phyloP scores from a whole-genome alignment of 129 eudicot genomes.

The Lonicera japonica region DNA sequence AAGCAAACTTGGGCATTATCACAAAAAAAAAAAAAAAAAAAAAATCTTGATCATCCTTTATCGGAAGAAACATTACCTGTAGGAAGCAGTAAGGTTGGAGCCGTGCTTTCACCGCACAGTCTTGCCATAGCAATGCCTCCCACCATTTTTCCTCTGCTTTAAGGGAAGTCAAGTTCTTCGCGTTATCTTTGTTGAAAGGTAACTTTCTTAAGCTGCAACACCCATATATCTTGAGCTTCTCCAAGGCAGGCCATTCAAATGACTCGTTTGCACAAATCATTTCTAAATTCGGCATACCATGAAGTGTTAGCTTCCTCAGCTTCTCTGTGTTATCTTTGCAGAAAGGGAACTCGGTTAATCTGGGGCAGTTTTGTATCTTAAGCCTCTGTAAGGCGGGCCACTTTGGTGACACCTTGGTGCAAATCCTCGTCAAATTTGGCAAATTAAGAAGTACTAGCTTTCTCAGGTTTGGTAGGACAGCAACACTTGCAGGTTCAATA shows the following conservation, averaged over 20 bases:
- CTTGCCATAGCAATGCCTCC: conserved; percentile 4
- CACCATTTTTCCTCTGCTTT: conserved; percentile 12
- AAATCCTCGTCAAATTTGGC: no score
- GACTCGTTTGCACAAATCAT: conserved; percentile 8
- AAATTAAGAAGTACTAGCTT: background rate
- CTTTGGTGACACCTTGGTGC: no score
- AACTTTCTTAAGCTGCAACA: conserved; percentile 11
- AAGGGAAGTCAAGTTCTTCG: conserved; percentile 7
- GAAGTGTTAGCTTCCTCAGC: conserved; percentile 5
- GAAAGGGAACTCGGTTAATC: no score
- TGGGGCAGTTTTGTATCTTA: no score
- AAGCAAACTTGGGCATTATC: no score
- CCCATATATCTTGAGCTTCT: conserved; percentile 14
- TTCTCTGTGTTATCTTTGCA: no score
- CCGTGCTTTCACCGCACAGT: background rate
- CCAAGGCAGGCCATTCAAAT: conserved; percentile 24
- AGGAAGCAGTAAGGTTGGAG: background rate
- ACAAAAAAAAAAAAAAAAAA: no score
- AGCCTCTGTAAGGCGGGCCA: no score
- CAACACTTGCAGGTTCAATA: background rate
- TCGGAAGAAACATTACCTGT: background rate
- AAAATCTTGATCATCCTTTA: no score
- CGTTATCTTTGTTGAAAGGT: conserved; percentile 16
- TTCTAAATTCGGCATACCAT: conserved; percentile 15
- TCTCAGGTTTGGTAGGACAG: conserved; percentile 17